Evolutionary conservation across 768 basidiomycete genomes (phyloP), one percentile per base, ranked within the genome.

Genomic region (Mycena epipterygia): DNA sequence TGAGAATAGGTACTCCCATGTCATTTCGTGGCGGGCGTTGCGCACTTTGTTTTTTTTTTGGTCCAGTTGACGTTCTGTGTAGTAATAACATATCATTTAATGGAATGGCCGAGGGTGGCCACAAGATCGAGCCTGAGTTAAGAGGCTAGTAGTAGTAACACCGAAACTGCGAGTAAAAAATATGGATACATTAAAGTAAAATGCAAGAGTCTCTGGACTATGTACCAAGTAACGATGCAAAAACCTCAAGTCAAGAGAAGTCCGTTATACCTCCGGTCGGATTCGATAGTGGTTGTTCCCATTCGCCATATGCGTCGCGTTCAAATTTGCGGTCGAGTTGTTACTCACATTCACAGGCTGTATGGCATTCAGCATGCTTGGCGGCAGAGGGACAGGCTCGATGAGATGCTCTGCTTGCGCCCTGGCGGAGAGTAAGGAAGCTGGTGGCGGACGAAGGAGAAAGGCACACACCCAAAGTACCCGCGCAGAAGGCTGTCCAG

Each of bases 401-500:
- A 71, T 68, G 66, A 75, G 71, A 17, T 61, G 65, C 35, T 75
- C 69, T 27, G 72, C 74, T 17, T 65, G 58, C 3, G 72, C 32
- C 13, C 74, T 75, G 46, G 4, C 17, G 56, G 39, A 6, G 33
- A 13, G 25, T 62, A 29, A 63, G 61, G 27, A 42, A 2, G 12
- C 21, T 13, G 46, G n/a, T n/a, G 41, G 37, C 48, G 5, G 21
- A 25, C 44, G 66, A 78, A 67, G 44, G 35, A 25, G n/a, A 19
- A 25, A 42, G 19, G 11, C 76, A 82, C 82, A 68, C 70, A 89
- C 89, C 89, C 89, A 78, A 90, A 90, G 56, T 80, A 76, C 3
- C 74, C 78, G 56, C 84, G 79, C 68, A 91, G 77, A 17, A 90
- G 76, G 42, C 84, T 82, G 73, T 93, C 89, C 55, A 94, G 73